phyloP scores from a whole-genome alignment of 2,329 filamentous ascomycete species.

The Lecanicillium sp. region DNA sequence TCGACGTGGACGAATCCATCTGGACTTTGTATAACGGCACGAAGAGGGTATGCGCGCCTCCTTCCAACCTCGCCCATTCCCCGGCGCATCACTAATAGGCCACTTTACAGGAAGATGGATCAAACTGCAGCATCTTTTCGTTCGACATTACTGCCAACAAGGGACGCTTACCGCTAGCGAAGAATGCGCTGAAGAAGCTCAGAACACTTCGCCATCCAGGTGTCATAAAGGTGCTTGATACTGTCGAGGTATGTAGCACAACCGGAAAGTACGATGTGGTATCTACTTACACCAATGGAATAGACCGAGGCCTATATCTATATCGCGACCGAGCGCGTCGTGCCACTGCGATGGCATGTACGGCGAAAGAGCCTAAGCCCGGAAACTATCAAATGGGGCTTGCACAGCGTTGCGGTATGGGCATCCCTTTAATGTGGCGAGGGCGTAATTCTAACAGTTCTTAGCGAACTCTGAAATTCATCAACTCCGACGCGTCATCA shows the following conservation, averaged over 20 bases:
- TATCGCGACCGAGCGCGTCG: slow-evolving; percentile 86
- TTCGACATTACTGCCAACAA: slow-evolving; percentile 83
- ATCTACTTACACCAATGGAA: slow-evolving; percentile 1
- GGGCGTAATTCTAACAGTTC: background rate
- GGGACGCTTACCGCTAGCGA: slow-evolving; percentile 75
- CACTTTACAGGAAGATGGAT: slow-evolving; percentile 70
- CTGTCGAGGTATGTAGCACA: slow-evolving; percentile 62
- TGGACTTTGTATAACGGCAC: slow-evolving; percentile 96
- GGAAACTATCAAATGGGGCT: slow-evolving; percentile 94
- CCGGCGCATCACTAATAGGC: background rate
- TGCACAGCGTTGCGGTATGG: slow-evolving; percentile 73
- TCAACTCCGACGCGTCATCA: slow-evolving; percentile 87
- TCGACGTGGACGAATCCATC: slow-evolving; percentile 87
- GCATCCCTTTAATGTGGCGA: background rate
- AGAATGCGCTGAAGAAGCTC: slow-evolving; percentile 89
- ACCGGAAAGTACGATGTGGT: slow-evolving; percentile 15
- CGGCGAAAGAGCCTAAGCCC: slow-evolving; percentile 79
- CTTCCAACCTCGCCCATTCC: too few species aligned
- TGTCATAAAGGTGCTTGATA: slow-evolving; percentile 88
- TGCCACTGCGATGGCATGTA: slow-evolving; percentile 82
- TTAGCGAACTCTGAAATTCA: slow-evolving; percentile 86
- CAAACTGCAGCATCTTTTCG: slow-evolving; percentile 91
- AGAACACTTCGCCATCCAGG: slow-evolving; percentile 90
- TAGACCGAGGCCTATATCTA: slow-evolving; percentile 93
- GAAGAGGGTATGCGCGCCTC: slow-evolving; percentile 58